Base-by-base conservation (phyloP, 495 filamentous ascomycete species). In the Penicillium herquei region DNA sequence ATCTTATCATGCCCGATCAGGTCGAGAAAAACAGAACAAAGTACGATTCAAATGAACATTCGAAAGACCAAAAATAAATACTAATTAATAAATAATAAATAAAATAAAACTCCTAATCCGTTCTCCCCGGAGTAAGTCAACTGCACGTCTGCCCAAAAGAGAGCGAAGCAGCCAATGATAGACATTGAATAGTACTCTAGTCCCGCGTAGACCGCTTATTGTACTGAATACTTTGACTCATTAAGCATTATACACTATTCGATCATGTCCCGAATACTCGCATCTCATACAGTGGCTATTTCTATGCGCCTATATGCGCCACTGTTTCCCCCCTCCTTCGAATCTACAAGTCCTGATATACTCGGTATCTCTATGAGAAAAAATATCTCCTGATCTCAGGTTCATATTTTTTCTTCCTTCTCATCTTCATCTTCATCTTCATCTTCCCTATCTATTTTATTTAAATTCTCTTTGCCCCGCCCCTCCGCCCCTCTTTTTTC, bases 81-180 rank as follows among this genome's bases (percentile, higher is more conserved):
- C 5, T 26, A 49, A 40, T 32, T 17, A n/a, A 9, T 13, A 56
- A 45, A 51, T 37, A 14, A 32, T 39, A 5, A 39, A 56, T 18
- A 39, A 40, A 6, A 39, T 14, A 50, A 35, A 52, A 33, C 21
- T n/a, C 41, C 35, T 41, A 56, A 37, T 39, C 58, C 32, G 26
- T 39, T 56, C 63, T 73, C 74, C 73, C 77, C 54, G 73, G 37
- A 37, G 58, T 26, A 26, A 26, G 21, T 26, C 21, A 26, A 26
- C 64, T 74, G 76, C 76, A 78, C 55, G 74, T 73, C 70, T 78
- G 76, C 76, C 76, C 76, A 78, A 78, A 64, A 59, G 39, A 30
- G 57, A 51, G 57, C 65, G 65, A 70, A 76, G 76, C 76, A 74
- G 72, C 76, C 74, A 78, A 78, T 78, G 50, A 68, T 48, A 37